A percentile compares a stretch with the other conserved stretches of the same genome.
phyloP scores from a whole-genome alignment of 768 basidiomycete species.

The Inosperma sp. region DNA sequence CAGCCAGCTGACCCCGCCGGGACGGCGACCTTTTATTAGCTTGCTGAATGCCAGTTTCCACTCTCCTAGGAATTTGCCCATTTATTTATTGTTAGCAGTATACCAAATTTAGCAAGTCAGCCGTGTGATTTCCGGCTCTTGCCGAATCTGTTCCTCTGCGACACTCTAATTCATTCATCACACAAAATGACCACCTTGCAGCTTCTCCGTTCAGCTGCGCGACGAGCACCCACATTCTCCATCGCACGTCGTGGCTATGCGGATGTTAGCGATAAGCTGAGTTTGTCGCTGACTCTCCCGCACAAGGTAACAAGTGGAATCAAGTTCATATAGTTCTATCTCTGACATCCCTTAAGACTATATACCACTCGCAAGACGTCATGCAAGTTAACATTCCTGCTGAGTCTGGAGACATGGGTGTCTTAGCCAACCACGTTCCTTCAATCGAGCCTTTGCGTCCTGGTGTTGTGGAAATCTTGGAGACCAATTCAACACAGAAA shows the following conservation, averaged over 20 bases:
- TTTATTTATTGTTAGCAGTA: too few relatives aligned
- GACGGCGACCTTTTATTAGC: too few relatives aligned
- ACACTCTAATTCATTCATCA: too few relatives aligned
- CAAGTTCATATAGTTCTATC: neutral
- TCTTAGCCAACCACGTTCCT: slow-evolving; percentile 97
- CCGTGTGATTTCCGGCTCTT: too few relatives aligned
- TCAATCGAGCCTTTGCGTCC: slow-evolving; percentile 95
- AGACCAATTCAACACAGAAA: slow-evolving; percentile 78
- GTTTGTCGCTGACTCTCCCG: slow-evolving; percentile 88
- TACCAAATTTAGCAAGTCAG: too few relatives aligned
- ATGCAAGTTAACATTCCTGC: slow-evolving; percentile 95
- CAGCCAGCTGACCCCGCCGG: too few relatives aligned
- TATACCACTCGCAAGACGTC: slow-evolving; percentile 88
- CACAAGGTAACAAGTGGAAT: slow-evolving; percentile 63
- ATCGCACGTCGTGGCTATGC: slow-evolving; percentile 82
- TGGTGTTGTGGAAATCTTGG: slow-evolving; percentile 92
- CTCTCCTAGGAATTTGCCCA: too few relatives aligned
- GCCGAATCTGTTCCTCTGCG: too few relatives aligned
- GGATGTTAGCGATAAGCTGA: slow-evolving; percentile 85
- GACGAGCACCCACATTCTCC: slow-evolving; percentile 50
- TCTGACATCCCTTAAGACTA: slow-evolving; percentile 50
- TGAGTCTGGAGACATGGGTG: slow-evolving; percentile 97
- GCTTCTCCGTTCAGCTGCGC: slow-evolving; percentile 58
- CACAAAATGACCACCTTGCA: slow-evolving; percentile 71
- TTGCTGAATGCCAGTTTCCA: too few relatives aligned